These are phyloP conservation scores for Aristolochia contorta DNA, from an alignment of 164 flowering plant genomes.

Conservation along the genomic window DNA sequence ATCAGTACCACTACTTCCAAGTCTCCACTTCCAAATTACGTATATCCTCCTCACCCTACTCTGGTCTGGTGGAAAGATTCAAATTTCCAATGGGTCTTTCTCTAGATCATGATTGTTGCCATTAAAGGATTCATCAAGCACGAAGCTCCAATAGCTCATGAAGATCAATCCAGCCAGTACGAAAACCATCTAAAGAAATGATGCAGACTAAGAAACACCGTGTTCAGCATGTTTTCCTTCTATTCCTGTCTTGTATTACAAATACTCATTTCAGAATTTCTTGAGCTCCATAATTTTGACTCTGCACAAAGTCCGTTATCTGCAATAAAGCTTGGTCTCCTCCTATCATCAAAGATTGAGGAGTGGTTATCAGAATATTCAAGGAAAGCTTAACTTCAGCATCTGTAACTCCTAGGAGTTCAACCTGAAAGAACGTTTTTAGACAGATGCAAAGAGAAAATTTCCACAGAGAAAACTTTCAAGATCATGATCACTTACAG, in stretches of 20 bases:
- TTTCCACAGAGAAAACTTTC: conserved; percentile 32
- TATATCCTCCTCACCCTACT: conserved; percentile 64
- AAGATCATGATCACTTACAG: conserved; percentile 49
- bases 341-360: conserved; percentile 43
- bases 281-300: conserved; percentile 6
- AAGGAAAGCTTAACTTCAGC: conserved; percentile 68
- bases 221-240: not conserved
- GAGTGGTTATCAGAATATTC: conserved; percentile 42
- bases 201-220: conserved; percentile 8
- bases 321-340: conserved; percentile 52
- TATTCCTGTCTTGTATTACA: conserved; percentile 30
- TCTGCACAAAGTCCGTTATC: conserved; percentile 62
- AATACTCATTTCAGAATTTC: conserved; percentile 17
- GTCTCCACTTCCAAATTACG: conserved; percentile 51
- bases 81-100: conserved; percentile 42
- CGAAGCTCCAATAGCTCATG: conserved; percentile 47
- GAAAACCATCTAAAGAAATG: conserved; percentile 24
- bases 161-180: conserved; percentile 34
- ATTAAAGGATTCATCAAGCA: conserved; percentile 14
- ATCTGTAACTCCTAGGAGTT: conserved; percentile 45
- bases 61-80: conserved; percentile 59
- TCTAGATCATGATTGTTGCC: conserved; percentile 23
- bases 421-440: conserved; percentile 49
- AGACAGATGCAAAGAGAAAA: conserved; percentile 67
- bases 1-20: conserved; percentile 81